Base-by-base conservation (phyloP, 352 stramenopile species). In the Globisporangium solare region DNA sequence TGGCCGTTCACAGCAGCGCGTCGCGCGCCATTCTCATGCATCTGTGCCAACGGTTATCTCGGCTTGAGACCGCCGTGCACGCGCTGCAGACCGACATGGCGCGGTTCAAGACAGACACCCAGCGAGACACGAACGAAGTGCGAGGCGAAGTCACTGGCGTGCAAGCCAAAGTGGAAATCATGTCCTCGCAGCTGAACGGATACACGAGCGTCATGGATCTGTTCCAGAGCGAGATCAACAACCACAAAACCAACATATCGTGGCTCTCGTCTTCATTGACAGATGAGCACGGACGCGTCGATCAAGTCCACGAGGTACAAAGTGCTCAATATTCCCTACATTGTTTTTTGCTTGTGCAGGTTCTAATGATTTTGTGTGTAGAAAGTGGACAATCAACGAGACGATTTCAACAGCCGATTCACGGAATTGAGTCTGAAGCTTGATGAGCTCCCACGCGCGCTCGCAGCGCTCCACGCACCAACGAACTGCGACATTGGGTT, bases 311-410 rank as follows among this genome's bases (percentile, higher is more conserved):
- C 13, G 71, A 76, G 58, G 77, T 88, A 41, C 0, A 68, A n/a
- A 11, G 27, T 35, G 27, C 27, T 13, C 12, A 1, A 15, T 43
- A 43, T 1, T 24, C 8, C n/a, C 12, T 49, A 32, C 21, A 13
- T 48, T 12, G n/a, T n/a, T n/a, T n/a, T n/a, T n/a, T n/a, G n/a
- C n/a, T 15, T 43, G 41, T 35, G 18, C n/a, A 17, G 14, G 14
- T n/a, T 21, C 18, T 37, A 15, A 42, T 22, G 47, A 15, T 42
- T 21, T 54, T 6, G 18, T 27, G 20, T 2, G 39, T 51, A 91
- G 76, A 88, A 88, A 85, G 67, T 91, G 0, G 78, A 91, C 27
- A 73, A 79, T 54, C 76, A 89, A 50, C 74, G 66, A 15, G 73
- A 91, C 15, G 74, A 85, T 41, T 76, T 86, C 22, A 79, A 88